Conservation (phyloP, 2,329 filamentous ascomycete genomes). For the Talaromyces sp. region DNA sequence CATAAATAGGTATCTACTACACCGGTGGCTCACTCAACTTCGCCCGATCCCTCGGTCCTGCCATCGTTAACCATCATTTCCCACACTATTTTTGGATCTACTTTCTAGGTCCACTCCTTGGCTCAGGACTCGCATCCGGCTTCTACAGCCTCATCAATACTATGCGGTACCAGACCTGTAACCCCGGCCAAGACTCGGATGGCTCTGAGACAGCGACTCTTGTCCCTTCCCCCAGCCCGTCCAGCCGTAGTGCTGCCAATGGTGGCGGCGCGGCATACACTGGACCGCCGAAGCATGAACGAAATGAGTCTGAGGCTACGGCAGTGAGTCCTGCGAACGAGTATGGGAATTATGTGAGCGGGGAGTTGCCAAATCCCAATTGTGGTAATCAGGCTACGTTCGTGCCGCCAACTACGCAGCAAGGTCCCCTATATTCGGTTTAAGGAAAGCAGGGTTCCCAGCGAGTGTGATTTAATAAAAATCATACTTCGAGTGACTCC, state of each 20-base stretch:
- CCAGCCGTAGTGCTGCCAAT: background rate
- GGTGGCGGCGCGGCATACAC: background rate
- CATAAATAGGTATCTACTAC: constrained; percentile 38
- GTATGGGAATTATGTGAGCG: background rate
- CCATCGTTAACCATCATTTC: constrained; percentile 42
- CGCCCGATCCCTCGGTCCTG: constrained; percentile 44
- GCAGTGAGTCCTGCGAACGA: constrained; percentile 1
- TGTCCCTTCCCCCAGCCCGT: background rate
- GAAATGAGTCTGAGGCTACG: constrained; percentile 6
- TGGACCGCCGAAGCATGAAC: background rate
- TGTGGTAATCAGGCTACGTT: background rate
- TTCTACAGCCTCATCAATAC: constrained; percentile 47
- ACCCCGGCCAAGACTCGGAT: constrained; percentile 55
- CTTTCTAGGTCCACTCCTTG: constrained; percentile 44
- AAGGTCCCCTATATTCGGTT: background rate
- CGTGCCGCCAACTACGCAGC: background rate
- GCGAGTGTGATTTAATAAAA: no score
- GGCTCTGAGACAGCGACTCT: constrained; percentile 5
- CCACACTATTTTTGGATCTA: constrained; percentile 48
- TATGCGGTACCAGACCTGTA: constrained; percentile 39
- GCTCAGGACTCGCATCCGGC: constrained; percentile 42
- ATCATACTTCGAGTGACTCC: no score
- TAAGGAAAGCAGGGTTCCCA: background rate
- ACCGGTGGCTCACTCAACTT: constrained; percentile 47
- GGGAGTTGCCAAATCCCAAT: background rate